These are phyloP conservation scores for Dothiorella sarmentorum DNA, from an alignment of 2,329 filamentous ascomycete genomes.

Conservation along the genomic window DNA sequence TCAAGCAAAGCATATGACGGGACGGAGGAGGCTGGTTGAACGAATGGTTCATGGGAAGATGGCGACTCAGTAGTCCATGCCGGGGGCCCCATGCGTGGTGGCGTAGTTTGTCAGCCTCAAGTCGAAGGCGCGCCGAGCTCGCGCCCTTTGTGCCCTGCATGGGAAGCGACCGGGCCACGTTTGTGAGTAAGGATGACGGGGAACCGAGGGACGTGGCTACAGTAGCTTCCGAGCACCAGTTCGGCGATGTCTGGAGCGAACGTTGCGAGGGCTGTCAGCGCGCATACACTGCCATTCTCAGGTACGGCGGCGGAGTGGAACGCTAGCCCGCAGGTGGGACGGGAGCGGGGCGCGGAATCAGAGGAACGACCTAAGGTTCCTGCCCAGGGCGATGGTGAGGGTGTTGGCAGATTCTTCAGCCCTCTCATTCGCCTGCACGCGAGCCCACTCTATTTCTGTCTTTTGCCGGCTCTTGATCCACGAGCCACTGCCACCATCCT, in stretches of 20 bases:
- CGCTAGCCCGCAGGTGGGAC: background rate
- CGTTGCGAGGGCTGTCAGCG: background rate
- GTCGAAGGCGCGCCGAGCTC: too few species aligned
- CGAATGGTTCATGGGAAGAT: background rate
- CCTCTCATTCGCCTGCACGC: background rate
- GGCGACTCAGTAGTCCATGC: too few species aligned
- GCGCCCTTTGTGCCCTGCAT: too few species aligned
- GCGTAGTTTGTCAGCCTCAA: too few species aligned
- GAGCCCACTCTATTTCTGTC: background rate
- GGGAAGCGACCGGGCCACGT: too few species aligned
- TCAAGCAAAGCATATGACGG: background rate
- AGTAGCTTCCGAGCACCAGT: too few species aligned
- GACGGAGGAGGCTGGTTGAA: background rate
- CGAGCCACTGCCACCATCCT: background rate
- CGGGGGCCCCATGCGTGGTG: too few species aligned
- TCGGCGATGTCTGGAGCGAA: constrained; percentile 8
- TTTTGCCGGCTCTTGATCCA: background rate
- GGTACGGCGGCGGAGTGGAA: background rate
- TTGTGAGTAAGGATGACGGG: too few species aligned
- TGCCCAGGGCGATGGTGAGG: background rate
- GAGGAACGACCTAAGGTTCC: too few species aligned
- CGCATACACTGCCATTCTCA: background rate
- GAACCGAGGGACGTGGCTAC: too few species aligned
- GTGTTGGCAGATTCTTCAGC: background rate
- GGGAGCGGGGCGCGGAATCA: background rate